Base-by-base conservation (phyloP, 495 filamentous ascomycete genomes). In the Hypoxylon cercidicola region DNA sequence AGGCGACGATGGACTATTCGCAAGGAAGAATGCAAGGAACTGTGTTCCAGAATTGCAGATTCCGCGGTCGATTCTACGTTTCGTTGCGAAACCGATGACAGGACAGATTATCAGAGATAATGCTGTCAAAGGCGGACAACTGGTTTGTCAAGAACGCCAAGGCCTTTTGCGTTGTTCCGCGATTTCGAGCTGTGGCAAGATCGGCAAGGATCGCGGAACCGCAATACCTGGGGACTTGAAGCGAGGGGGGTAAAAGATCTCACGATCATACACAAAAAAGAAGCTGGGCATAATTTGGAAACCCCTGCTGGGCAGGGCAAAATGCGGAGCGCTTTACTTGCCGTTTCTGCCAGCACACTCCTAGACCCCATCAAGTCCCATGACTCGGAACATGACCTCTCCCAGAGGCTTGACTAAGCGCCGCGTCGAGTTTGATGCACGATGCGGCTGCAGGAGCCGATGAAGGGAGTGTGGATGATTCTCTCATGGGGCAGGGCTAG, bases 111-210 rank as follows among this genome's bases (percentile, higher is more conserved):
- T 75, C 74, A 61, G 79, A 68, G 66, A 77, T 78, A 70, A 54
- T 60, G 60, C 71, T 64, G 39, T 69, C 62, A 10, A 56, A 64
- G 72, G 77, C 74, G 68, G 75, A 75, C 78, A 78, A 78, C 78
- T 78, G 77, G 77, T 68, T 68, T 81, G 79, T 79, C 77, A 73
- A 74, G 5, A 64, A 76, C 49, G 73, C 63, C 70, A 66, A 73
- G 75, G 72, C 66, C 68, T 66, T 62, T 66, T 60, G 43, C 57
- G 44, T n/a, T n/a, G 67, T 60, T 59, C 48, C 56, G 50, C 43
- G 59, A 62, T 69, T 44, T 32, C 53, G 50, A 67, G 54, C 60
- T 62, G 65, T 72, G 68, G 69, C 65, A 73, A 64, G 71, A 69
- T 71, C 71, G 71, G 62, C 52, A 43, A 60, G 51, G 21, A 66